A percentile compares a stretch with the other conserved stretches of the same genome.
These are phyloP conservation scores for Aspergillus novoparasiticus DNA, from an alignment of 2,329 filamentous ascomycete species.

Conservation along the genomic window DNA sequence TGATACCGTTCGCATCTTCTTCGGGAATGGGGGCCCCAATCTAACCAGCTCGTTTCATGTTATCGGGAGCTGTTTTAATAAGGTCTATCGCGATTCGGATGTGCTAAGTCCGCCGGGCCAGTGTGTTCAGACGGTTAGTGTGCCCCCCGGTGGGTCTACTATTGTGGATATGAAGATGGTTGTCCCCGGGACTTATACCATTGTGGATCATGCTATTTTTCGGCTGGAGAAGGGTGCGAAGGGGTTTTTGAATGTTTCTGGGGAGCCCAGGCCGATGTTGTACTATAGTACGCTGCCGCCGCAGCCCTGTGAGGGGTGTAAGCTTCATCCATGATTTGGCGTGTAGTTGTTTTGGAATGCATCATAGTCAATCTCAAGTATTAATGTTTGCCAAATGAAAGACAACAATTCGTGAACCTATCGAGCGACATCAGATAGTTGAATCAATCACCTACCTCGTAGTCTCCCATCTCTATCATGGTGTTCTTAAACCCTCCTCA, in stretches of 20 bases:
- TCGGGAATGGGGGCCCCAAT: slow-evolving; percentile 40
- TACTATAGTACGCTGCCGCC: slow-evolving; percentile 29
- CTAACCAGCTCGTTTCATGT: slow-evolving; percentile 38
- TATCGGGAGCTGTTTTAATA: slow-evolving; percentile 33
- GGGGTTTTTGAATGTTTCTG: slow-evolving; percentile 39
- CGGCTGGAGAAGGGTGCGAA: slow-evolving; percentile 38
- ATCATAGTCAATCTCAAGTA: background rate
- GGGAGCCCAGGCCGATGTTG: slow-evolving; percentile 29
- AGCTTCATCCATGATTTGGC: slow-evolving; percentile 31
- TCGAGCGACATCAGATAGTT: too few relatives aligned
- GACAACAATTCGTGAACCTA: too few relatives aligned
- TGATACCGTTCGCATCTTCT: slow-evolving; percentile 39
- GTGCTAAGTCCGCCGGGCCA: slow-evolving; percentile 33
- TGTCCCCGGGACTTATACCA: slow-evolving; percentile 37
- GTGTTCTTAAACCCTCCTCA: too few relatives aligned
- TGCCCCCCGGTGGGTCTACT: slow-evolving; percentile 31
- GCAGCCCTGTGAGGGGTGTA: slow-evolving; percentile 35
- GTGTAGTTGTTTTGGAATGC: too few relatives aligned
- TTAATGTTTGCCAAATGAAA: background rate
- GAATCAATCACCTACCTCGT: too few relatives aligned
- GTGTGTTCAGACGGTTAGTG: slow-evolving; percentile 29
- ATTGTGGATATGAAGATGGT: slow-evolving; percentile 37
- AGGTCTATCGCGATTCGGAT: slow-evolving; percentile 35
- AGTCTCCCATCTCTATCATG: too few relatives aligned
- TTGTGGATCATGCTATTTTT: slow-evolving; percentile 40